phyloP scores from a whole-genome alignment of 495 filamentous ascomycete genomes.

The Bacidia gigantensis region DNA sequence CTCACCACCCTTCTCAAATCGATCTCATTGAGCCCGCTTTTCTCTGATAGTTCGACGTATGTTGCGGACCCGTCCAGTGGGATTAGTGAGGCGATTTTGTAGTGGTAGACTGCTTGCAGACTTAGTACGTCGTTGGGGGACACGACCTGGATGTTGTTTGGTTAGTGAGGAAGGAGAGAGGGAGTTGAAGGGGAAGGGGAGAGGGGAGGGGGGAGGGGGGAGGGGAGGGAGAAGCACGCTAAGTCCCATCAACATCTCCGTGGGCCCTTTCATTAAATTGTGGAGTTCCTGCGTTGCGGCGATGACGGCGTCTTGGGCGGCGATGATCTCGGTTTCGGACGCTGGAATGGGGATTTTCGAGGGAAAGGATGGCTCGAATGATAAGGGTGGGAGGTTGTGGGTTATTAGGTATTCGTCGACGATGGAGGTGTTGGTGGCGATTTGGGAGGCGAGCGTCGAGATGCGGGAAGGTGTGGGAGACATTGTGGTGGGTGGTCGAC shows the following conservation, averaged over 20 bases:
- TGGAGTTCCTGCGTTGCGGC: slow-evolving; percentile 4
- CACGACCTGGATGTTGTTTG: not conserved
- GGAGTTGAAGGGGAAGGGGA: no score
- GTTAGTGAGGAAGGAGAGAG: not conserved
- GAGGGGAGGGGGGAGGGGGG: no score
- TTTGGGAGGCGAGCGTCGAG: not conserved
- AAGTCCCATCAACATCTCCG: not conserved
- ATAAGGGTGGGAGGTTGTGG: not conserved
- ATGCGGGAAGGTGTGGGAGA: no score
- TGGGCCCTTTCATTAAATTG: slow-evolving; percentile 3
- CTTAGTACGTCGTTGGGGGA: slow-evolving; percentile 3
- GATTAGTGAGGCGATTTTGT: slow-evolving; percentile 20
- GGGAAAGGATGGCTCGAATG: slow-evolving; percentile 1
- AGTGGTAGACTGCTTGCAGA: slow-evolving; percentile 18
- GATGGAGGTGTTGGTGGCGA: not conserved
- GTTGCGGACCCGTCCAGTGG: slow-evolving; percentile 27
- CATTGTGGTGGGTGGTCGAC: no score
- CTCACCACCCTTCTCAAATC: slow-evolving; percentile 14
- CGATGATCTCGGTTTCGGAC: not conserved
- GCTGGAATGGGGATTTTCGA: not conserved
- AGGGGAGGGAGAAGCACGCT: not conserved
- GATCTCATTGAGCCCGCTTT: slow-evolving; percentile 19
- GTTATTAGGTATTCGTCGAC: slow-evolving; percentile 8
- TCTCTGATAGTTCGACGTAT: slow-evolving; percentile 29
- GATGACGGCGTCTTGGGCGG: slow-evolving; percentile 1